Conservation (phyloP, 169 alveolate genomes). For the Plasmodium gallinaceum region DNA sequence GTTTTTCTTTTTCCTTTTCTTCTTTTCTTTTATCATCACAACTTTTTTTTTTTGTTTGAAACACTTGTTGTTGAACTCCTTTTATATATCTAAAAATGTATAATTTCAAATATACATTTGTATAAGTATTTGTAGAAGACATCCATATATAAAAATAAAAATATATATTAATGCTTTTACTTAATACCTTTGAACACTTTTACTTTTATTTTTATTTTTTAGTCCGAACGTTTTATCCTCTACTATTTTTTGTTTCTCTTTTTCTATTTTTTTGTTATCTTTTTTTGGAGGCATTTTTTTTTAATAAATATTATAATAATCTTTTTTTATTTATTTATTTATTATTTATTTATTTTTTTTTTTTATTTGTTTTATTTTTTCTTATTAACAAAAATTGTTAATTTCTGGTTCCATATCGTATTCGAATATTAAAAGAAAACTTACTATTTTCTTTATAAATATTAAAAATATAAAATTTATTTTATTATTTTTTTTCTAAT, state of each 20-base stretch:
- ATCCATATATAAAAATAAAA: not conserved
- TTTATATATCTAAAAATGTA: constrained; percentile 80
- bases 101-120: not conserved
- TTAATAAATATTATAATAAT: not conserved
- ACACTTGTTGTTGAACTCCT: constrained; percentile 88
- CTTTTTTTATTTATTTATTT: too few species aligned
- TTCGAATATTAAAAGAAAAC: too few species aligned
- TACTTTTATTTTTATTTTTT: constrained; percentile 97
- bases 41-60: constrained; percentile 83
- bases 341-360: too few species aligned
- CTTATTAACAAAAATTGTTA: too few species aligned
- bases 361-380: too few species aligned
- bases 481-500: too few species aligned
- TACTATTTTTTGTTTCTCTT: constrained; percentile 96
- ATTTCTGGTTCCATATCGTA: too few species aligned
- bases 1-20: constrained; percentile 95
- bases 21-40: constrained; percentile 89
- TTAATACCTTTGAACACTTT: constrained; percentile 95
- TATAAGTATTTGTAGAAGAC: not conserved
- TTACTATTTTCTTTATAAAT: too few species aligned
- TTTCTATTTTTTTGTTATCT: constrained; percentile 93
- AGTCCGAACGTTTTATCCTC: constrained; percentile 99
- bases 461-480: too few species aligned
- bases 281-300: constrained; percentile 89
- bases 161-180: constrained; percentile 13